Evolutionary conservation across 768 basidiomycete species (phyloP), one percentile per base, ranked within the genome.

Genomic region (Leucocoprinus birnbaumii): DNA sequence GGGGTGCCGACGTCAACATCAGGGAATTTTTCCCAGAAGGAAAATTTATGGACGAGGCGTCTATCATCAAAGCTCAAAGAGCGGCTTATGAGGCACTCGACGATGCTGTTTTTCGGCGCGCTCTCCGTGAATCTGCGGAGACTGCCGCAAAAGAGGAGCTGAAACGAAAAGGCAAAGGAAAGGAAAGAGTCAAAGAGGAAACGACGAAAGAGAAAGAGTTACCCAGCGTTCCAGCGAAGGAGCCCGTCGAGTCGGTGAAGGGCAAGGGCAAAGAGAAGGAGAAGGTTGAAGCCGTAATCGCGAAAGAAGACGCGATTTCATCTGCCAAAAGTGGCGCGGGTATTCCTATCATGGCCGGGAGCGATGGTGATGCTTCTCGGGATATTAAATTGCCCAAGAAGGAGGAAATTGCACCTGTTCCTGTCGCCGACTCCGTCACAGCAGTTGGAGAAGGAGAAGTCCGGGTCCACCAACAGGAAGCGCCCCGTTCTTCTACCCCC

Each of bases 51-150:
- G 66, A 68, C 57, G 64, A 66, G 54, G 62, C 54, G n/a, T 60
- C 64, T 0, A 69, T 67, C 52, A 57, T 71, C 37, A 48, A 62
- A 7, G 67, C 67, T 0, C 70, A 71, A 57, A 50, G 61, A 9
- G 62, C 66, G 14, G 69, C 69, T 25, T 60, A 69, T 22, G 63
- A 66, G 53, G 66, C 63, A 14, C 63, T 63, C 53, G 65, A 70
- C 50, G 61, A 61, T 31, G 62, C 58, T 4, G 57, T 57, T 40
- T 51, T 71, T 25, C 64, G 64, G 22, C 64, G 63, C 27, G 68
- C 68, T 2, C 44, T 71, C 16, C 58, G 60, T 2, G 60, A 63
- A 13, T 69, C 68, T 1, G 58, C 70, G 56, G 53, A 64, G 50
- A 63, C 64, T 1, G 70, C 68, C 4, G 60, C 60, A 7, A 41